A percentile compares a stretch with the other conserved stretches of the same genome.
Evolutionary conservation across 345 rosid species (phyloP).

Genomic region (Pugionium dolabratum): DNA sequence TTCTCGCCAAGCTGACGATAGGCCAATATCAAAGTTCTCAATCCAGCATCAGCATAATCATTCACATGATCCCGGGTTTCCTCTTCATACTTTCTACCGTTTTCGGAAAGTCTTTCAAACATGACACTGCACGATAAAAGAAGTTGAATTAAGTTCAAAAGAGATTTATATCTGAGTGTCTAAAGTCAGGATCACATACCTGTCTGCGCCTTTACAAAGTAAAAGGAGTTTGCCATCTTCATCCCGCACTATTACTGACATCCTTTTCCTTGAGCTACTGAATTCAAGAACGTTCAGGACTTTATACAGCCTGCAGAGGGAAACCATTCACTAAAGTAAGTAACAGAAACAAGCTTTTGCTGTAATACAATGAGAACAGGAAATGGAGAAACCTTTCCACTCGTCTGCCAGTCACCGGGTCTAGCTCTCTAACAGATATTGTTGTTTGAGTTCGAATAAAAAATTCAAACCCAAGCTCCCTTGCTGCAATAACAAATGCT

Average conservation of each 20-base stretch:
- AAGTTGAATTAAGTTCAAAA: background rate
- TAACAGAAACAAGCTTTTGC: slow-evolving; percentile 15
- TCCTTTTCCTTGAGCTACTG: slow-evolving; percentile 61
- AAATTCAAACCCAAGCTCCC: slow-evolving; percentile 90
- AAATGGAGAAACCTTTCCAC: slow-evolving; percentile 66
- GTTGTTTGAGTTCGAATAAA: slow-evolving; percentile 72
- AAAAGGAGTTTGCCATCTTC: slow-evolving; percentile 75
- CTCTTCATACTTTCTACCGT: slow-evolving; percentile 60
- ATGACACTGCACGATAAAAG: slow-evolving; percentile 59
- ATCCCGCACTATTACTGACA: slow-evolving; percentile 82
- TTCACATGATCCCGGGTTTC: slow-evolving; percentile 74
- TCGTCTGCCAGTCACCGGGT: slow-evolving; percentile 50
- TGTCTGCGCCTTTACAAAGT: slow-evolving; percentile 95
- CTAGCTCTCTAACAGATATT: slow-evolving; percentile 62
- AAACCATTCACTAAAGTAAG: slow-evolving; percentile 14
- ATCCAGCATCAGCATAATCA: slow-evolving; percentile 95
- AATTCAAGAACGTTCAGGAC: slow-evolving; percentile 78
- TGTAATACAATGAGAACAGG: slow-evolving; percentile 15
- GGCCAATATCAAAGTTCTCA: slow-evolving; percentile 86
- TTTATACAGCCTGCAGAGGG: slow-evolving; percentile 62
- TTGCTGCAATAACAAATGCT: slow-evolving; percentile 95
- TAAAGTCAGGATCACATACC: slow-evolving; percentile 50
- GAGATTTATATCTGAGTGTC: slow-evolving; percentile 11
- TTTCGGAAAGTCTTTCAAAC: slow-evolving; percentile 80
- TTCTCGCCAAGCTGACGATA: slow-evolving; percentile 77